These are phyloP conservation scores for Aspergillus hancockii DNA, from an alignment of 495 filamentous ascomycete species.

Conservation along the genomic window DNA sequence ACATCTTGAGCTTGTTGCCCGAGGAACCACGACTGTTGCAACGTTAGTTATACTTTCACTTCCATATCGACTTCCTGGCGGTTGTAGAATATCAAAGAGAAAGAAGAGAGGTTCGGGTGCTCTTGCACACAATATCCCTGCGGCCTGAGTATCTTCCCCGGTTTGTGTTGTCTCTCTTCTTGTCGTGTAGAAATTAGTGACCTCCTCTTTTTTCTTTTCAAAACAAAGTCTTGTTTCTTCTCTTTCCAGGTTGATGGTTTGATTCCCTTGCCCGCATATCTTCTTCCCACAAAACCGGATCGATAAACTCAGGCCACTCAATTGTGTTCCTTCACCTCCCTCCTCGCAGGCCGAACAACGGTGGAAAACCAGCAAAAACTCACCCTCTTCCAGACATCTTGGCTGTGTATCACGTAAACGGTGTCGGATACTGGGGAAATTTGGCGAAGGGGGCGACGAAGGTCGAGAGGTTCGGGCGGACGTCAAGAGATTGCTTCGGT, in stretches of 20 bases:
- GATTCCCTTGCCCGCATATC: not conserved
- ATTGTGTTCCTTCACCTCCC: not conserved
- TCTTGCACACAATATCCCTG: not conserved
- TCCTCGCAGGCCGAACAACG: not conserved
- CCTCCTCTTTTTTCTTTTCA: too few species aligned
- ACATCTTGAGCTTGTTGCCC: slow-evolving; percentile 99
- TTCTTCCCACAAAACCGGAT: not conserved
- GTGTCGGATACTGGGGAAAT: slow-evolving; percentile 44
- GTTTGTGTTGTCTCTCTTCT: not conserved
- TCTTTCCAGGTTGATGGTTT: not conserved
- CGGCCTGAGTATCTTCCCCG: not conserved
- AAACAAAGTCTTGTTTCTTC: too few species aligned
- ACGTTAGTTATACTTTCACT: slow-evolving; percentile 27
- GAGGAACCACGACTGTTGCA: slow-evolving; percentile 73
- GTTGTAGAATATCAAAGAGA: not conserved
- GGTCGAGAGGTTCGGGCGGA: slow-evolving; percentile 30
- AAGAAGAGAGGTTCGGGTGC: not conserved
- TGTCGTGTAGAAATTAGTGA: not conserved
- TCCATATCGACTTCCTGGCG: too few species aligned
- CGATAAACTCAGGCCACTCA: not conserved
- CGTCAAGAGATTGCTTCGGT: slow-evolving; percentile 19
- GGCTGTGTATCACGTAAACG: slow-evolving; percentile 47
- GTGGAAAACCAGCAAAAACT: slow-evolving; percentile 25
- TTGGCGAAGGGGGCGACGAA: slow-evolving; percentile 38
- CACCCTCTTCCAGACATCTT: slow-evolving; percentile 61